Conservation (phyloP, 495 filamentous ascomycete genomes). For the Aspergillus baeticus region DNA sequence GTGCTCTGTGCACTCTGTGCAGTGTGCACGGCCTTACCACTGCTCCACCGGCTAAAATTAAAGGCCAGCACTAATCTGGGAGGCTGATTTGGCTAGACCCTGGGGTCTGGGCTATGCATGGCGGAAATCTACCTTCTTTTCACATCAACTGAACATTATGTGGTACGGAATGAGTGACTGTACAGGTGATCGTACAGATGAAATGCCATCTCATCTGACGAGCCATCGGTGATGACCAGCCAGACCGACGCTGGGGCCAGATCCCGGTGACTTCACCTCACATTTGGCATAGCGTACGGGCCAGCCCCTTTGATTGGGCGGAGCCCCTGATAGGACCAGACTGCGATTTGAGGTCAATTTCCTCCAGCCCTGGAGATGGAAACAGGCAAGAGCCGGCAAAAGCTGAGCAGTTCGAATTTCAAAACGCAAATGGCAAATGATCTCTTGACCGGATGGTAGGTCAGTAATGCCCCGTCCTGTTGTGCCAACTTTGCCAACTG, state of each 20-base stretch:
- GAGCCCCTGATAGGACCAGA: neutral
- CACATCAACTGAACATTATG: no score
- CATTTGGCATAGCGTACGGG: neutral
- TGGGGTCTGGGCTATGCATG: neutral
- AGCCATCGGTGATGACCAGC: neutral
- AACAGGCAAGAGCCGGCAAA: no score
- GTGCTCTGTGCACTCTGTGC: conserved; percentile 2
- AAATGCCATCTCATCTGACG: neutral
- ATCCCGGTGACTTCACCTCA: neutral
- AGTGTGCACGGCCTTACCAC: neutral
- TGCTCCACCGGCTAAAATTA: conserved; percentile 5
- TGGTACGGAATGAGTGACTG: neutral
- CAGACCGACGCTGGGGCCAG: neutral
- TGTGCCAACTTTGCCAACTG: no score
- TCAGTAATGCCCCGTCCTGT: no score
- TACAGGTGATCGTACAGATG: neutral
- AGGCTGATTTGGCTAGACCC: neutral
- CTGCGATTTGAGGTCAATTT: no score
- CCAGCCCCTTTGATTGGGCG: neutral
- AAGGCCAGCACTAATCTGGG: neutral
- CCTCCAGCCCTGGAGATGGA: neutral
- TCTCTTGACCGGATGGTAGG: no score
- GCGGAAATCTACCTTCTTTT: neutral
- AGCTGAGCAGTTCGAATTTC: no score
- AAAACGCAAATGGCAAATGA: no score